Evolutionary conservation across 805 yeast genomes (phyloP).

Genomic region (Saturnispora bothae): DNA sequence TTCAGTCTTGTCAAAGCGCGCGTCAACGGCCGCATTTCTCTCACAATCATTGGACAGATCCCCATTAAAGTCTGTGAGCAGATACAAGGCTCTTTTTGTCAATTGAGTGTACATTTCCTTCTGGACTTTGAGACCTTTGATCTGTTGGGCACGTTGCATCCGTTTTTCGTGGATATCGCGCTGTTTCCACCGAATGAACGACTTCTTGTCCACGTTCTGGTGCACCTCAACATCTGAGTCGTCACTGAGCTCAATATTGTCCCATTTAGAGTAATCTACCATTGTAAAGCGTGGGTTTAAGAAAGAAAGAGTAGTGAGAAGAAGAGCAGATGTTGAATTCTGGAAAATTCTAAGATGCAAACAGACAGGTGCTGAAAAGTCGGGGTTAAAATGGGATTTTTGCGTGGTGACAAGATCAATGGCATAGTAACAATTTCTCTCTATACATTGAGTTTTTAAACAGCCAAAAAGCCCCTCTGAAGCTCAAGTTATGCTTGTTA

Average conservation of each 20-base stretch:
- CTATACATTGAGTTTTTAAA: too few relatives aligned
- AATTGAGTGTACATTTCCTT: conserved; percentile 70
- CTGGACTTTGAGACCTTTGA: conserved; percentile 65
- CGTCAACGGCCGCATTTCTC: conserved; percentile 34
- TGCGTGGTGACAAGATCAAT: too few relatives aligned
- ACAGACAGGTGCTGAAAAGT: too few relatives aligned
- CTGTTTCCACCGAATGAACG: conserved; percentile 94
- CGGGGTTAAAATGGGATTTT: too few relatives aligned
- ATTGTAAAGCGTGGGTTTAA: conserved; percentile 15
- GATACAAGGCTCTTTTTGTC: conserved; percentile 58
- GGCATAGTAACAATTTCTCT: too few relatives aligned
- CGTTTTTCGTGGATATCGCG: conserved; percentile 94
- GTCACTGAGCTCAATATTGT: conserved; percentile 87
- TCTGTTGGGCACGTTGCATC: conserved; percentile 65
- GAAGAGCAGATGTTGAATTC: too few relatives aligned
- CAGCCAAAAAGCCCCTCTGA: too few relatives aligned
- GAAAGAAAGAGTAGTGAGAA: neutral
- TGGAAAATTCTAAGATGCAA: too few relatives aligned
- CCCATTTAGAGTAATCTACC: conserved; percentile 97
- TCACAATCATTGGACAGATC: conserved; percentile 27
- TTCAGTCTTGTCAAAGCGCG: conserved; percentile 47
- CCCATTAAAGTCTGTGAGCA: conserved; percentile 36
- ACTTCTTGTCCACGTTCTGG: conserved; percentile 90
- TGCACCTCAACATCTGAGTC: conserved; percentile 97
- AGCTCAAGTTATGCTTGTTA: too few relatives aligned